phyloP scores from a whole-genome alignment of 1,284 basidiomycete species.

The Ceratobasidium sp. region DNA sequence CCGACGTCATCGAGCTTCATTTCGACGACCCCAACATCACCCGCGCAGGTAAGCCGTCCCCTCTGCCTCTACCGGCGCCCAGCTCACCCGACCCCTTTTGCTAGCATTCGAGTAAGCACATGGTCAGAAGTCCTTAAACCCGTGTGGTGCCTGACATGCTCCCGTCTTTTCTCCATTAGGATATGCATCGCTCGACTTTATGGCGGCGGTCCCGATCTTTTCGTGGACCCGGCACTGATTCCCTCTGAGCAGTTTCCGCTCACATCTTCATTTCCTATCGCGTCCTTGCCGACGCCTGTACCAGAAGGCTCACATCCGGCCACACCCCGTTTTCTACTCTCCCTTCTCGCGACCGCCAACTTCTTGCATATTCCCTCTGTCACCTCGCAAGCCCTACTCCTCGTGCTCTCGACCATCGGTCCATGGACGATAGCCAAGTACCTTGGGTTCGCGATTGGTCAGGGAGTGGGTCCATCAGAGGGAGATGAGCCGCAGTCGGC shows the following conservation, averaged over 20 bases:
- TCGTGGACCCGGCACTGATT: conserved; percentile 71
- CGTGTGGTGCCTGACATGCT: conserved; percentile 9
- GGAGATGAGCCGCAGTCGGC: conserved; percentile 61
- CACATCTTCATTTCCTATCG: conserved; percentile 66
- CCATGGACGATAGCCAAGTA: conserved; percentile 83
- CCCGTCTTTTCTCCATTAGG: conserved; percentile 57
- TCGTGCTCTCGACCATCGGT: conserved; percentile 79
- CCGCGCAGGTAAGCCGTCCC: conserved; percentile 68
- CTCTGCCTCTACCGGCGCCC: conserved; percentile 2
- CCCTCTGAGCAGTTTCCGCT: conserved; percentile 75
- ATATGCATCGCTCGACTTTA: conserved; percentile 85
- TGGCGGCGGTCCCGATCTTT: conserved; percentile 81
- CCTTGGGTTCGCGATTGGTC: conserved; percentile 84
- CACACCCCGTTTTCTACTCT: conserved; percentile 84
- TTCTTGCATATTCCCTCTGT: conserved; percentile 86
- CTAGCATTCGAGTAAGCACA: conserved; percentile 71
- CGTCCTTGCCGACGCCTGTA: conserved; percentile 52
- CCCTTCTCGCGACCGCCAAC: conserved; percentile 84
- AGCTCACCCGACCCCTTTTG: conserved; percentile 40
- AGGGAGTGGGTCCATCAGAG: conserved; percentile 66
- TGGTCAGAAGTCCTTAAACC: conserved; percentile 17
- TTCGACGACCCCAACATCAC: conserved; percentile 91
- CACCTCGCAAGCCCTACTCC: conserved; percentile 76
- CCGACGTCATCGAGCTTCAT: conserved; percentile 68
- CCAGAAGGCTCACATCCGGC: conserved; percentile 74